Conservation (phyloP, 495 filamentous ascomycete genomes). For the Penicillium silybi region DNA sequence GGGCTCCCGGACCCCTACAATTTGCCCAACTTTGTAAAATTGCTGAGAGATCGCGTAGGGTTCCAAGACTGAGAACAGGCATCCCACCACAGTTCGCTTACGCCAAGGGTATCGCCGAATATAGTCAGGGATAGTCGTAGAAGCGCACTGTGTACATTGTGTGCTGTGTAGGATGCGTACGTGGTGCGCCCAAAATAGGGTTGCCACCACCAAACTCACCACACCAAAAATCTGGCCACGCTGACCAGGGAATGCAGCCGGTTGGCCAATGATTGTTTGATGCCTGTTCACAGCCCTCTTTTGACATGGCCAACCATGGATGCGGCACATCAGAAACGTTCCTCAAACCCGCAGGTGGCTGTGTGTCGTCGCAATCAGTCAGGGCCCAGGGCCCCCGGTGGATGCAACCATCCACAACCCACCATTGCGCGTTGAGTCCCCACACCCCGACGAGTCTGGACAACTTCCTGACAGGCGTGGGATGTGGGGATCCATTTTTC, state of each 20-base stretch:
- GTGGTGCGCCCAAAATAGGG: background rate
- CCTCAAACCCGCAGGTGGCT: background rate
- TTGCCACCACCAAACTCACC: background rate
- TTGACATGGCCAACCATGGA: background rate
- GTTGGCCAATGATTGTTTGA: background rate
- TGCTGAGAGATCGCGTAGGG: too few species aligned
- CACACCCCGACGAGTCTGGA: background rate
- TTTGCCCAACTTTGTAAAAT: background rate
- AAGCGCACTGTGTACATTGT: background rate
- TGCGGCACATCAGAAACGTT: background rate
- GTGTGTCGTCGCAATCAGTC: background rate
- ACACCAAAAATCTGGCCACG: background rate
- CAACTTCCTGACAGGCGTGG: background rate
- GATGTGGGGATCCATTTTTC: background rate
- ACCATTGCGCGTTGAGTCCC: slow-evolving; percentile 1
- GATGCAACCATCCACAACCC: background rate
- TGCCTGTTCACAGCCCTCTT: background rate
- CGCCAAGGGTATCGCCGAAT: background rate
- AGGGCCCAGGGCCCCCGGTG: background rate
- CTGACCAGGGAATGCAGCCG: background rate
- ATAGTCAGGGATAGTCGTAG: too few species aligned
- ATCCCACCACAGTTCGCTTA: background rate
- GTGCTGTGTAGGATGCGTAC: background rate
- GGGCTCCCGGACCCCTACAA: background rate
- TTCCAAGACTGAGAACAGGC: background rate